A percentile compares a stretch with the other conserved stretches of the same genome.
phyloP scores from a whole-genome alignment of 1,284 basidiomycete genomes.

The Cronartium ribicola region DNA sequence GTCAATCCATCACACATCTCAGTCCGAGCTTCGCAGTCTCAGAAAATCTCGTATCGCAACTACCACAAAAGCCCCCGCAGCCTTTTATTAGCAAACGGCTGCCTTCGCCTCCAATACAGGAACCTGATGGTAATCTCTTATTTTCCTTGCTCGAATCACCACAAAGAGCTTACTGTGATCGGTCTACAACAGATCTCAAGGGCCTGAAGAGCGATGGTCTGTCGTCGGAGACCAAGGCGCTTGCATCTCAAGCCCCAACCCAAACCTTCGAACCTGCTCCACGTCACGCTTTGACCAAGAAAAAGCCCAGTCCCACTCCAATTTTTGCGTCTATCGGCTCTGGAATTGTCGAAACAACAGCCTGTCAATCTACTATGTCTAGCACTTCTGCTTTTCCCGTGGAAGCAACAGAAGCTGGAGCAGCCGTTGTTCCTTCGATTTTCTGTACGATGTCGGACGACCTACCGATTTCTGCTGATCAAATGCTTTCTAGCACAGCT shows the following conservation, averaged over 20 bases:
- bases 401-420: too few relatives aligned
- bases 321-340: too few relatives aligned
- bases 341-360: too few relatives aligned
- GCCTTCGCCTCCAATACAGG: neutral
- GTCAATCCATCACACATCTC: neutral
- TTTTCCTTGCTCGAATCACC: neutral
- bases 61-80: neutral
- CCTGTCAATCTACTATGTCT: too few relatives aligned
- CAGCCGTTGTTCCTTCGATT: too few relatives aligned
- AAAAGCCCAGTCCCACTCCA: too few relatives aligned
- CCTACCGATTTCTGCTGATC: neutral
- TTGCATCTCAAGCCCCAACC: neutral
- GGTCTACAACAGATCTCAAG: neutral
- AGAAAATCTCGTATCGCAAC: neutral
- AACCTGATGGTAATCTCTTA: neutral
- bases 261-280: neutral
- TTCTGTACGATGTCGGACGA: neutral
- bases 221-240: neutral
- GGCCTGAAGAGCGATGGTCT: neutral
- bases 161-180: neutral
- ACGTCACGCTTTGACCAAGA: neutral
- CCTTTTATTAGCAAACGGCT: neutral
- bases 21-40: neutral
- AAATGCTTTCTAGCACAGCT: neutral
- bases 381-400: too few relatives aligned